phyloP scores from a whole-genome alignment of 2,329 filamentous ascomycete genomes.

The Cercospora sp. region DNA sequence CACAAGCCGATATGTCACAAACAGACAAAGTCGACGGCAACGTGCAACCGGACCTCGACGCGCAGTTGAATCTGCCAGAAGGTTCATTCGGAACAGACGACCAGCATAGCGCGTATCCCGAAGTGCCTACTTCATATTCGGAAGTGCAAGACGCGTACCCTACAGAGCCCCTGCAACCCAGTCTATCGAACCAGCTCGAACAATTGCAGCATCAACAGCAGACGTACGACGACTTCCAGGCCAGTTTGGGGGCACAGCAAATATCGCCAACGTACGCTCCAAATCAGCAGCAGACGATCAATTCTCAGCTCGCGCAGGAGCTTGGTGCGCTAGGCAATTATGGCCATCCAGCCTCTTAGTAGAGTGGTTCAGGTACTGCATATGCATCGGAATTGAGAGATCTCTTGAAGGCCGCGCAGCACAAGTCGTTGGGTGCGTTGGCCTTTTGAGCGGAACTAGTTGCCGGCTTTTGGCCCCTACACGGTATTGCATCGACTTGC shows the following conservation, averaged over 20 bases:
- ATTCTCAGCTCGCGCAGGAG: conserved; percentile 8
- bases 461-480: no score
- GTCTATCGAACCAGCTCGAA: conserved; percentile 8
- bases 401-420: no score
- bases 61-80: conserved; percentile 11
- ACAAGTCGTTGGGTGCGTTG: no score
- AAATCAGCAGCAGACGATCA: conserved; percentile 9
- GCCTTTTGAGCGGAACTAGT: no score
- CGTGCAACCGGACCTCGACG: neutral
- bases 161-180: conserved; percentile 8
- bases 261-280: neutral
- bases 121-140: conserved; percentile 7
- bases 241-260: conserved; percentile 7
- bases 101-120: conserved; percentile 9
- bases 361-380: neutral
- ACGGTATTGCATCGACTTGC: no score
- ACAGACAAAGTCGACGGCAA: neutral
- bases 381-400: neutral
- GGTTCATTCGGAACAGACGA: conserved; percentile 12
- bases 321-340: conserved; percentile 8
- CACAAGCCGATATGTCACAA: conserved; percentile 6
- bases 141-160: conserved; percentile 11
- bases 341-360: conserved; percentile 3
- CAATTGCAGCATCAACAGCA: conserved; percentile 13
- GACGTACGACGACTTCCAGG: conserved; percentile 12